Percentiles rank a stretch among this genome's conserved stretches.
Evolutionary conservation across 495 filamentous ascomycete species (phyloP).

Genomic region (Lasiosphaeria ovina): DNA sequence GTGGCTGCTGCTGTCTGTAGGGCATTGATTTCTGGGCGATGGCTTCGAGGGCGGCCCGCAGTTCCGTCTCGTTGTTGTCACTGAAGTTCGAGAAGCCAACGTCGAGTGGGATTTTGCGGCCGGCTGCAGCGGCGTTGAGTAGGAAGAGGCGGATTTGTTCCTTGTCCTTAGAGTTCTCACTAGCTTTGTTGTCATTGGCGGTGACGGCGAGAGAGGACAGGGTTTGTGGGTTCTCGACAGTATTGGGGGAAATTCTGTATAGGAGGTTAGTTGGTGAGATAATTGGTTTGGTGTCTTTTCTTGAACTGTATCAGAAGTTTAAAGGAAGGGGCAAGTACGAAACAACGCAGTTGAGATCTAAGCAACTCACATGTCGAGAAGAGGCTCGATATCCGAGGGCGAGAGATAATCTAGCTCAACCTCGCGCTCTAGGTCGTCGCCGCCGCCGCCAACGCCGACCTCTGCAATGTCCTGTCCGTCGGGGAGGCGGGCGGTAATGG

Average conservation of each 20-base stretch:
- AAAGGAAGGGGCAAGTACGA: neutral
- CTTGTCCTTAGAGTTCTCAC: slow-evolving; percentile 22
- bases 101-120: slow-evolving; percentile 36
- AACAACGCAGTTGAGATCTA: neutral
- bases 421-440: slow-evolving; percentile 66
- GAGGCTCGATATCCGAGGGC: slow-evolving; percentile 38
- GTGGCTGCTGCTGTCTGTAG: slow-evolving; percentile 14
- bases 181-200: neutral
- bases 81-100: slow-evolving; percentile 24
- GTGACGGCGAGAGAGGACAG: too few relatives aligned
- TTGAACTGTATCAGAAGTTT: slow-evolving; percentile 14
- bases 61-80: slow-evolving; percentile 24
- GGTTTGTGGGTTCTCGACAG: too few relatives aligned
- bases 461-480: slow-evolving; percentile 66
- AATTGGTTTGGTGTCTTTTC: too few relatives aligned
- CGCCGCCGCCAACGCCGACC: slow-evolving; percentile 73
- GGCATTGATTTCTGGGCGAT: slow-evolving; percentile 30
- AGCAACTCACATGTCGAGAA: slow-evolving; percentile 49
- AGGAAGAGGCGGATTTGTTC: slow-evolving; percentile 29
- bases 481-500: slow-evolving; percentile 61
- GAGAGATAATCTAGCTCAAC: slow-evolving; percentile 62
- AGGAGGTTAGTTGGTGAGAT: too few relatives aligned
- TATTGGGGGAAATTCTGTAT: too few relatives aligned
- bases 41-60: slow-evolving; percentile 26
- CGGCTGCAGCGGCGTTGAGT: slow-evolving; percentile 20